These are phyloP conservation scores for Aspergillus sp. DNA, from an alignment of 2,329 filamentous ascomycete genomes.

Conservation along the genomic window DNA sequence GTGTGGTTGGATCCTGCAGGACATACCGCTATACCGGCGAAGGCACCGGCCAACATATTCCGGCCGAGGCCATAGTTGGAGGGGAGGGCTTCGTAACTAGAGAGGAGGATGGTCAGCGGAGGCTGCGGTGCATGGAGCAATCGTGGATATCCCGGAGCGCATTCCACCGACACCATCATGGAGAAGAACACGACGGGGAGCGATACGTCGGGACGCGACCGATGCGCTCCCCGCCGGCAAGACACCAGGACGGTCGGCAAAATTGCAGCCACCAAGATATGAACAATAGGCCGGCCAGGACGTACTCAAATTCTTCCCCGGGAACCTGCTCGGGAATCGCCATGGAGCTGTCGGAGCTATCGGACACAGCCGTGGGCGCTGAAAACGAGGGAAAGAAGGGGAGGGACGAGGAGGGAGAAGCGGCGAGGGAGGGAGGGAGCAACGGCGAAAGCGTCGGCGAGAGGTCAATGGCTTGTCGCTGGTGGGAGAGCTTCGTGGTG, in stretches of 20 bases:
- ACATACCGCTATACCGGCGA: constrained; percentile 89
- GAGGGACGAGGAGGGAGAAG: constrained; percentile 2
- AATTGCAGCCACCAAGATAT: no score
- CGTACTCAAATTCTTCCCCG: constrained; percentile 48
- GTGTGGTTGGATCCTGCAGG: not conserved
- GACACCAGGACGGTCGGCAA: no score
- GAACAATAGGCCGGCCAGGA: constrained; percentile 8
- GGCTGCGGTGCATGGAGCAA: not conserved
- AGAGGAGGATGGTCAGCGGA: constrained; percentile 22
- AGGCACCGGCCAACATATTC: constrained; percentile 95
- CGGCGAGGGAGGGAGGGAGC: constrained; percentile 3
- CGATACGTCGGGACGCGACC: no score
- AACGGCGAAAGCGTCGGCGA: not conserved
- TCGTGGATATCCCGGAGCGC: not conserved
- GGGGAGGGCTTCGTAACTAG: constrained; percentile 85
- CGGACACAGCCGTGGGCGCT: constrained; percentile 33
- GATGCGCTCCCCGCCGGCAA: no score
- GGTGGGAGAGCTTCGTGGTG: not conserved
- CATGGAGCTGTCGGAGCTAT: constrained; percentile 38
- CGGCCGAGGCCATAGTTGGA: constrained; percentile 90
- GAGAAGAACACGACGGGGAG: not conserved
- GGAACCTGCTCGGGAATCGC: constrained; percentile 40
- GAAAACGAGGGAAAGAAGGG: constrained; percentile 6
- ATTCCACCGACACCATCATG: not conserved
- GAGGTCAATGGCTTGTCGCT: not conserved